Base-by-base conservation (phyloP, 306 rosid genomes). In the Lathyrus tuberosus region DNA sequence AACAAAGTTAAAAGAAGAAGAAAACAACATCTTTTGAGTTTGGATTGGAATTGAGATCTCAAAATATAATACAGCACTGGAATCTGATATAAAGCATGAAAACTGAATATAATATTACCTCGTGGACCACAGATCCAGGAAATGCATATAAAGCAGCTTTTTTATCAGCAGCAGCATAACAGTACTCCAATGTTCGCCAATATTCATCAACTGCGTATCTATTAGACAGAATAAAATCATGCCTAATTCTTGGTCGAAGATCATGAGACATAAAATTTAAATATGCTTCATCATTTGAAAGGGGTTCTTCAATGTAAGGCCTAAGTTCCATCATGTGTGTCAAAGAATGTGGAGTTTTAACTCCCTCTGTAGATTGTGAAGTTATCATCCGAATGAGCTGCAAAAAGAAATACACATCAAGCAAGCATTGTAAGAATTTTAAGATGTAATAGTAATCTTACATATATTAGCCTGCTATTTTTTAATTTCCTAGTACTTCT, bases 161-260 rank as follows among this genome's bases (percentile, higher is more conserved):
- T 43, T 75, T 79, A 82, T 94, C 85, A 59, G 96, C 92, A 81
- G 95, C 88, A 65, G 91, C 95, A 78, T 87, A 94, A 73, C 96
- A 84, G 69, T 85, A 87, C 78, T 94, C 97, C 57, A 94, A 82
- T 46, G 95, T 94, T 78, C 74, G 86, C 99, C 97, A 91, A 84
- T 94, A 94, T 81, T 94, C 89, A 68, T 88, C 81, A 70, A 94
- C 91, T 69, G 92, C 97, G 54, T 80, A 86, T 86, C 81, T 86
- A 79, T 68, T 88, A 18, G 87, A 87, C 73, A 94, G 79, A 76
- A 74, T 64, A 85, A 94, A 94, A 82, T 94, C 98, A 80, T 94
- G 98, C 70, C 98, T 90, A 83, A 94, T 77, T 81, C 98, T 81
- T 80, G 97, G 98, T 78, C 97, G 91, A 71, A 90, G 87, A 84